Base-by-base conservation (phyloP, 2,329 filamentous ascomycete genomes). In the Blastomyces silverae region DNA sequence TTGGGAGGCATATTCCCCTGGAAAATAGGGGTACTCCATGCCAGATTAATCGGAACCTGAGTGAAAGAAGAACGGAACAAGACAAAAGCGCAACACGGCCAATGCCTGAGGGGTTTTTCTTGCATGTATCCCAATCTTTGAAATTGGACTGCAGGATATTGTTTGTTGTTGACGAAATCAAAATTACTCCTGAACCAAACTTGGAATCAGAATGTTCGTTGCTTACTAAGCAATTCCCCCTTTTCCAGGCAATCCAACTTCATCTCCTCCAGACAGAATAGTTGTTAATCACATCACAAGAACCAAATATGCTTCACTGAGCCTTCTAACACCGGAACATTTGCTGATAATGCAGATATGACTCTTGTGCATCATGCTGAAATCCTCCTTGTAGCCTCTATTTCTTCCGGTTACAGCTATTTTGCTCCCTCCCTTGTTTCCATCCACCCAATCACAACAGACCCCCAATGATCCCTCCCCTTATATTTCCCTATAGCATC, bases 401-500 rank as follows among this genome's bases (percentile, higher is more conserved):
- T 8, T 22, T 8, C 44, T 17, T n/a, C 8, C 22, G 3, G 17
- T 44, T 34, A 60, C 25, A 8, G 3, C 11, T 25, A 15, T 20
- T 31, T 61, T 34, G 59, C n/a, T 13, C 28, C 60, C 50, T n/a
- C 10, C 20, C 31, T 58, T 31, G 39, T 17, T 63, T 58, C 53
- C n/a, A 48, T 15, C 62, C 73, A 78, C 42, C 76, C 75, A 65
- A 78, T 62, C 4, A 77, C 74, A 22, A 71, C 75, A 2, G 68
- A 69, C 8, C 77, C 80, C 80, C 80, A 82, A 44, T 78, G 71
- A 34, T 74, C 72, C 48, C 74, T 73, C 4, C 80, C 80, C 64
- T 81, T 82, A 65, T 82, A 82, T 55, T 73, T 71, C 20, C 74
- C 74, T 65, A 80, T 77, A 53, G 78, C 76, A 3, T 78, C 75